These are phyloP conservation scores for Fusarium sp. DNA, from an alignment of 2,329 filamentous ascomycete genomes.

Conservation along the genomic window DNA sequence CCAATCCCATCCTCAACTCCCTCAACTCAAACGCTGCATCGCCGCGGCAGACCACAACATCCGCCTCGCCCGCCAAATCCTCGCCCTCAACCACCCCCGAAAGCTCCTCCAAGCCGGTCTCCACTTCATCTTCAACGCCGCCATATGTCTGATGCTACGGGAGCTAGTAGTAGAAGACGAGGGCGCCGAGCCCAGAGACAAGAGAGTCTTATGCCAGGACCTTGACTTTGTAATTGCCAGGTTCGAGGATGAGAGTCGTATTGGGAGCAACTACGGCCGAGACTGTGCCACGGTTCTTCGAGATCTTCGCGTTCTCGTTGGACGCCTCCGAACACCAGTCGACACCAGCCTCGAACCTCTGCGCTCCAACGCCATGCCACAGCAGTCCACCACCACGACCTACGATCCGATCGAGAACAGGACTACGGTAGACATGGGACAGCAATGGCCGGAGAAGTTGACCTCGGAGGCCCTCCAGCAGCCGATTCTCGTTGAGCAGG, in stretches of 20 bases:
- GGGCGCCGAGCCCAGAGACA: slow-evolving; percentile 41
- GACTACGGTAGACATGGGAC: slow-evolving; percentile 34
- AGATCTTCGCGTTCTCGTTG: slow-evolving; percentile 51
- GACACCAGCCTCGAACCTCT: slow-evolving; percentile 7
- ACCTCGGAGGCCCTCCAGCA: slow-evolving; percentile 33
- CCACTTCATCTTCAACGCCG: slow-evolving; percentile 62
- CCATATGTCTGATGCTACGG: slow-evolving; percentile 59
- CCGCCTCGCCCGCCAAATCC: slow-evolving; percentile 54
- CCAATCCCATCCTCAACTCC: slow-evolving; percentile 36
- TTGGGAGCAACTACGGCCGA: slow-evolving; percentile 51
- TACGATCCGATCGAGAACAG: slow-evolving; percentile 32
- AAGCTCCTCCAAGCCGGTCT: slow-evolving; percentile 58
- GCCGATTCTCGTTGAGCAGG: slow-evolving; percentile 44
- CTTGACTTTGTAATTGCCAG: slow-evolving; percentile 54
- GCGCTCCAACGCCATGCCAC: slow-evolving; percentile 8
- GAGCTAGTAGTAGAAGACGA: slow-evolving; percentile 49
- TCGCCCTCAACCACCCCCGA: slow-evolving; percentile 48
- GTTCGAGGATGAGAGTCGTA: slow-evolving; percentile 53
- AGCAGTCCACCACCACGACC: slow-evolving; percentile 22
- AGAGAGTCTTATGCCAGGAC: slow-evolving; percentile 40
- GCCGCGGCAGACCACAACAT: slow-evolving; percentile 59
- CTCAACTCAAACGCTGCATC: slow-evolving; percentile 52
- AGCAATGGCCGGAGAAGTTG: slow-evolving; percentile 35
- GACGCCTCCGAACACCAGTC: slow-evolving; percentile 44
- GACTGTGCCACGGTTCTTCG: slow-evolving; percentile 53